A percentile compares a stretch with the other conserved stretches of the same genome.
Conservation (phyloP, 1,284 basidiomycete species). For the Bjerkandera adusta region DNA sequence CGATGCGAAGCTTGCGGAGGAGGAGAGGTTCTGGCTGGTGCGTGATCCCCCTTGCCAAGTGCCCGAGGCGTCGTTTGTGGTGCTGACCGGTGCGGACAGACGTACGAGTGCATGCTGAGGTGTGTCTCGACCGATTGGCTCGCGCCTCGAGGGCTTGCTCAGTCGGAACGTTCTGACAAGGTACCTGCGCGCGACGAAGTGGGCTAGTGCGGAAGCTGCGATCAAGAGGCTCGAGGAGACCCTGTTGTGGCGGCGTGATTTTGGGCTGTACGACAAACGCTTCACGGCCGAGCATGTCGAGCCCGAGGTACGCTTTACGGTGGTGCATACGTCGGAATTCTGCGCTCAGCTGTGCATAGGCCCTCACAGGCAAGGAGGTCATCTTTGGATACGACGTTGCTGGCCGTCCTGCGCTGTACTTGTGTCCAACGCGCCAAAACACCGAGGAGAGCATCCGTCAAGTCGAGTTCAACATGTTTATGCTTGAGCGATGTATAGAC, state of each 20-base stretch:
- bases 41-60: constrained; percentile 22
- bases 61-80: not conserved
- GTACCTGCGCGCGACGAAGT: constrained; percentile 72
- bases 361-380: constrained; percentile 71
- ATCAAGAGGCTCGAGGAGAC: constrained; percentile 68
- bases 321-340: not conserved
- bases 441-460: constrained; percentile 74
- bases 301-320: constrained; percentile 53
- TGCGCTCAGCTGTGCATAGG: constrained; percentile 34
- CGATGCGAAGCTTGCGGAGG: constrained; percentile 51
- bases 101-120: constrained; percentile 61
- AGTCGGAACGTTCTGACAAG: constrained; percentile 37
- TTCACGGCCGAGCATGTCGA: constrained; percentile 61
- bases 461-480: constrained; percentile 75
- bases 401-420: constrained; percentile 72
- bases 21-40: constrained; percentile 76
- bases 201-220: constrained; percentile 48
- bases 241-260: constrained; percentile 73
- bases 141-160: not conserved
- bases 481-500: constrained; percentile 69
- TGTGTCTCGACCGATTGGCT: constrained; percentile 1
- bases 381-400: constrained; percentile 73
- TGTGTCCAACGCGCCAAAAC: constrained; percentile 83
- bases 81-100: constrained; percentile 30
- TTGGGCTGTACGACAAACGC: constrained; percentile 54